Evolutionary conservation across 768 basidiomycete genomes (phyloP), one percentile per base, ranked within the genome.

Genomic region (Mycena crocata): DNA sequence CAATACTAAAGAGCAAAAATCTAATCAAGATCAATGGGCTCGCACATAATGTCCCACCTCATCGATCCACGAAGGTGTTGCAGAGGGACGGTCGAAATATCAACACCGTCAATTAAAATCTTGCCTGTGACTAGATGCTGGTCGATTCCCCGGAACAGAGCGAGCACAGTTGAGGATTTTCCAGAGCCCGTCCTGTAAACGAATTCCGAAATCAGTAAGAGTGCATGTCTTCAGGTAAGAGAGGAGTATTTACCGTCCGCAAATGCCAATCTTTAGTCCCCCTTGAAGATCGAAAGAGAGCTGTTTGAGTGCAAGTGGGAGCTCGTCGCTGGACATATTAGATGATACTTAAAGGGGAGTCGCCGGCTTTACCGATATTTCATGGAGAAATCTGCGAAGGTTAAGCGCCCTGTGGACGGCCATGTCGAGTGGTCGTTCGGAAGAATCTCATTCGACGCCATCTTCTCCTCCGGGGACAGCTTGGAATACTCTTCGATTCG

Each of bases 41-140:
- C 37, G 37, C 40, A 49, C 21, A 40, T 50, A n/a, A 42, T 50
- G 48, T 37, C 40, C 48, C 39, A 58, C 57, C 49, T n/a, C 56
- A 64, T 64, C 17, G 63, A 64, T 34, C 45, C 49, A 21, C 63
- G 63, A 31, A 64, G 48, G 3, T 44, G 24, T 2, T 64, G 31
- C 37, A 64, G 55, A 12, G 62, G 56, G 19, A 64, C 26, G 39
- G 62, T 64, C 39, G 62, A 5, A 50, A 57, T 57, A 64, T 64
- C 62, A 26, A 64, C 49, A 44, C 40, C 62, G 46, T 63, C 62
- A 39, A 63, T 56, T 44, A 14, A 34, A 23, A 63, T 63, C 23
- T 55, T 63, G 1, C 62, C 62, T 17, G 62, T 56, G 52, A 63
- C 62, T 45, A 63, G 62, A 50, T 63, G 52, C 45, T 63, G 62